Conservation (phyloP, 768 basidiomycete species). For the Russula brevipes region DNA sequence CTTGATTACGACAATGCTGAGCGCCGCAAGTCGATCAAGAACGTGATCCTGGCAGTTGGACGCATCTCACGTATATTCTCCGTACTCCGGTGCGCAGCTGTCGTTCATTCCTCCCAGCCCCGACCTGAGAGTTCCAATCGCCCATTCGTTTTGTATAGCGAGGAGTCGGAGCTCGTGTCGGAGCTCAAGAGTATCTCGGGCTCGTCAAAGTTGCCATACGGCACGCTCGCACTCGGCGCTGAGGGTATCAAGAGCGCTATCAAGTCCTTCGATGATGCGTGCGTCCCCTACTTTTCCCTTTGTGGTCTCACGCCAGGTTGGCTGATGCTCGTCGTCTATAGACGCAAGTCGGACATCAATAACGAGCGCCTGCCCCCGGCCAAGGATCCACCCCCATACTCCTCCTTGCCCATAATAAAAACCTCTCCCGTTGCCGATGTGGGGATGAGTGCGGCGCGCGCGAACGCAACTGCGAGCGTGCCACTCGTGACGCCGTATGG, state of each 20-base stretch:
- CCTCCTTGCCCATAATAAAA: neutral
- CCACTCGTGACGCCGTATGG: neutral
- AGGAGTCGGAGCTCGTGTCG: constrained; percentile 96
- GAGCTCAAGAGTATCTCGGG: constrained; percentile 92
- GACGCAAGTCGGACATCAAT: constrained; percentile 96
- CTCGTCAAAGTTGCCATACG: constrained; percentile 72
- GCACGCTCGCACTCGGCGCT: constrained; percentile 77
- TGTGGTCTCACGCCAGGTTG: neutral
- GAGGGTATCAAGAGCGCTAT: constrained; percentile 97
- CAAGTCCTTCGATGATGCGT: constrained; percentile 93
- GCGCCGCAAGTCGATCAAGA: constrained; percentile 90
- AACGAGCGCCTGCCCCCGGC: constrained; percentile 90
- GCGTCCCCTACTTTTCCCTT: constrained; percentile 35
- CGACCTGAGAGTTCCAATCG: neutral
- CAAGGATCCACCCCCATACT: neutral
- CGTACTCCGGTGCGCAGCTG: constrained; percentile 69
- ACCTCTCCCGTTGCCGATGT: neutral
- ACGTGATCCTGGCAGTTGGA: constrained; percentile 97
- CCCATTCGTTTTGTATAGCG: constrained; percentile 42
- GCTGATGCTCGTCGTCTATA: constrained; percentile 31
- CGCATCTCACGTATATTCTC: constrained; percentile 95
- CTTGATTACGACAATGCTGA: constrained; percentile 53
- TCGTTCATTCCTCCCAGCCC: neutral
- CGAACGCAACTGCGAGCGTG: neutral
- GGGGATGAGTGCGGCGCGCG: neutral